Base-by-base conservation (phyloP, 441 rosid genomes). In the Eutrema salsugineum region DNA sequence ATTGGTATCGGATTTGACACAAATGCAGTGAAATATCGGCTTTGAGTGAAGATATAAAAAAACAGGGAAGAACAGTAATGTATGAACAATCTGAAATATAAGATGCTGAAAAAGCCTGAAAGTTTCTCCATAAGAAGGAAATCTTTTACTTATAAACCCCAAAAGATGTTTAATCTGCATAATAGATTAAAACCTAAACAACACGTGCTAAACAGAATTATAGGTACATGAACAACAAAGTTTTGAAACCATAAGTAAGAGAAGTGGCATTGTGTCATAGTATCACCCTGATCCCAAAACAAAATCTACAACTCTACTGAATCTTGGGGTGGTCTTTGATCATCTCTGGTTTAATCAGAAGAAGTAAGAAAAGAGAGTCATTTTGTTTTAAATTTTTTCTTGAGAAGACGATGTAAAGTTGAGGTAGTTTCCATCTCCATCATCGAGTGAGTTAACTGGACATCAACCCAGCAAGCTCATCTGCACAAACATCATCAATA, bases 371-470 rank as follows among this genome's bases (percentile, higher is more conserved):
- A 48, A 22, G 6, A 54, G 30, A 73, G 77, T 66, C 55, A 58
- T 16, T 15, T 16, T 15, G 48, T 32, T 59, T 27, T 1, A 6
- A 44, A 7, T 51, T 32, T 19, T 19, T 60, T 28, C 28, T 11
- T 43, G 54, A 63, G 63, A 43, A 15, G 11, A 46, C 2, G 9
- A 54, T 28, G 20, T 59, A 39, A 35, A 63, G 47, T n/a, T 44
- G 42, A 43, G 24, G 46, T 32, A 50, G 49, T 32, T 65, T 57
- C 66, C 44, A 66, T 50, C 78, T 74, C 47, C 72, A 73, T 66
- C 77, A 73, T 73, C 46, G 60, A 72, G 65, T 36, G 70, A 72
- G 76, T 44, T 24, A 63, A 46, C 70, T 63, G 46, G 50, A 46
- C 59, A 56, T 28, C 44, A 72, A 44, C 2, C 55, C 61, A 73